Conservation (phyloP, 257 asterid species). For the Solanum sejunctum region DNA sequence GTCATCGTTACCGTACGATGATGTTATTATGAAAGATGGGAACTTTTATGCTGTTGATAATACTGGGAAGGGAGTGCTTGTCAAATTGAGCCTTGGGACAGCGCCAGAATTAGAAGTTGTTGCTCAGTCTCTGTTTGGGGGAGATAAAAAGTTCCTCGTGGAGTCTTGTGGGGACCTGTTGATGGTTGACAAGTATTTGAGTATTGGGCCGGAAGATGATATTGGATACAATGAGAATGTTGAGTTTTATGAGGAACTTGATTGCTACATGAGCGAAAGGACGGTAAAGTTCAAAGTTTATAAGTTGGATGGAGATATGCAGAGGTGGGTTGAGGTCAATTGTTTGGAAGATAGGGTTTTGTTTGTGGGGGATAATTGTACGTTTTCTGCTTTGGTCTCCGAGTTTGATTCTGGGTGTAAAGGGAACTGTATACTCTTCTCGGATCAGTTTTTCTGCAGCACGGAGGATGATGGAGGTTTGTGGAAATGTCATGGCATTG, state of each 20-base stretch:
- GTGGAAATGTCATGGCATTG: conserved; percentile 35
- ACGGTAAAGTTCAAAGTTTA: conserved; percentile 69
- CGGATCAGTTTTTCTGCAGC: conserved; percentile 32
- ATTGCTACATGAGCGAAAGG: conserved; percentile 58
- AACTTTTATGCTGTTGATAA: conserved; percentile 53
- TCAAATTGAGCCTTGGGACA: conserved; percentile 15
- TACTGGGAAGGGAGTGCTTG: conserved; percentile 47
- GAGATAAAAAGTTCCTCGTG: conserved; percentile 79
- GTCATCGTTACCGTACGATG: conserved; percentile 51
- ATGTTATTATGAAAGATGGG: conserved; percentile 50
- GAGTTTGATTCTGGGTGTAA: conserved; percentile 26
- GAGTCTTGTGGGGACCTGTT: conserved; percentile 50
- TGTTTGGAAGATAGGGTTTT: conserved; percentile 55
- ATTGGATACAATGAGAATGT: conserved; percentile 42
- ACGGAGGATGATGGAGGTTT: conserved; percentile 41
- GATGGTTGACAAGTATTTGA: conserved; percentile 60
- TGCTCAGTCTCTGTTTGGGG: conserved; percentile 44
- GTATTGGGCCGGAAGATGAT: conserved; percentile 50
- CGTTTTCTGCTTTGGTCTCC: conserved; percentile 46
- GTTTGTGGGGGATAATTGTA: conserved; percentile 73
- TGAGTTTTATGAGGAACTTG: conserved; percentile 62
- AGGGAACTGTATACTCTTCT: conserved; percentile 65
- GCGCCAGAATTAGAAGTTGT: conserved; percentile 22
- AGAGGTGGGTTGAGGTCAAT: conserved; percentile 48
- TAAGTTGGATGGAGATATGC: conserved; percentile 35